phyloP scores from a whole-genome alignment of 106 monocot genomes.

The Cymbidium sinense region DNA sequence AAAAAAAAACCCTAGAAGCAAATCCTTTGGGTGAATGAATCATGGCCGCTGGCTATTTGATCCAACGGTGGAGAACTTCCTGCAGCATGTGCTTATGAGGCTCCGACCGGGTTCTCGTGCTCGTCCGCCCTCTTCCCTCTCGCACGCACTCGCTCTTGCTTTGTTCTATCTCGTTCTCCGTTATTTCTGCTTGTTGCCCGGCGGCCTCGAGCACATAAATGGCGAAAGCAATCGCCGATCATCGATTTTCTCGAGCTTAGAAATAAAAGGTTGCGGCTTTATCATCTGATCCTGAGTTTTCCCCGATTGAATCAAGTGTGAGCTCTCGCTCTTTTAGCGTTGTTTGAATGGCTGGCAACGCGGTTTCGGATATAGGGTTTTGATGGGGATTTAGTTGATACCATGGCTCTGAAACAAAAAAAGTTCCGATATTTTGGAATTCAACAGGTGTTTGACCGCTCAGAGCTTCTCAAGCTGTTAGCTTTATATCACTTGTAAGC shows the following conservation, averaged over 20 bases:
- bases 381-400: background rate
- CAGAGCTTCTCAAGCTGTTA: background rate
- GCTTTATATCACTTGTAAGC: background rate
- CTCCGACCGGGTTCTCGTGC: conserved; percentile 1
- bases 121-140: background rate
- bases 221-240: conserved; percentile 8
- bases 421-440: background rate
- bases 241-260: background rate
- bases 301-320: background rate
- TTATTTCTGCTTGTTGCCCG: background rate
- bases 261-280: background rate
- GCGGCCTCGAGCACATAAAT: background rate
- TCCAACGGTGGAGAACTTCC: background rate
- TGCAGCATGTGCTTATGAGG: background rate
- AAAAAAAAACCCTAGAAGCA: conserved; percentile 4
- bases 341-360: conserved; percentile 1
- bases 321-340: background rate
- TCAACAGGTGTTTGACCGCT: background rate
- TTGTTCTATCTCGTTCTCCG: background rate
- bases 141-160: background rate
- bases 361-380: background rate
- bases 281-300: background rate
- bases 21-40: background rate
- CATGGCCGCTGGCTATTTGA: background rate
- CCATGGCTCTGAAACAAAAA: background rate